Conservation (phyloP, 305 asterid species). For the Fraxinus velutina region DNA sequence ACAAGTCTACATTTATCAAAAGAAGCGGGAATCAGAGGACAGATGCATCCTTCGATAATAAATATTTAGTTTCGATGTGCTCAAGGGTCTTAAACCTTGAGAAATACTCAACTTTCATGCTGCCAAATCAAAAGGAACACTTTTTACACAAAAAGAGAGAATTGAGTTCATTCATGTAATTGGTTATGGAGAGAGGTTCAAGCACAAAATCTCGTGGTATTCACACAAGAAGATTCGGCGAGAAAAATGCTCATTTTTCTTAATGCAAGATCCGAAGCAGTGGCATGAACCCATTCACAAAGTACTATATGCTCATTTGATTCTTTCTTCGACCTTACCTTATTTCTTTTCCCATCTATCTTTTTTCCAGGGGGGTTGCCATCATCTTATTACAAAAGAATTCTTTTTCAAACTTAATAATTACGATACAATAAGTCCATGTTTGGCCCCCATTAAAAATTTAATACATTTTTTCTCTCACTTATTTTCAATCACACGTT, state of each 20-base stretch:
- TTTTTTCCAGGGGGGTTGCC: not conserved
- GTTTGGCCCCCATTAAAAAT: not conserved
- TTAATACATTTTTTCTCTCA: not conserved
- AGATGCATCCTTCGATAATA: not conserved
- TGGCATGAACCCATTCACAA: not conserved
- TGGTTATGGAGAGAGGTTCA: not conserved
- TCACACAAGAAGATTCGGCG: not conserved
- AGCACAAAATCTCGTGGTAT: not conserved
- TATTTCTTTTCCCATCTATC: not conserved
- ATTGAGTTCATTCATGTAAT: not conserved
- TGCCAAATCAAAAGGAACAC: not conserved
- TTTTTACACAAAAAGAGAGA: not conserved
- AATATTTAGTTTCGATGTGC: not conserved
- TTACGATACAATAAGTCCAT: not conserved
- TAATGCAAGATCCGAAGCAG: not conserved
- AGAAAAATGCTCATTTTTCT: not conserved
- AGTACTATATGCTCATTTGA: not conserved
- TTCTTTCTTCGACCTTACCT: not conserved
- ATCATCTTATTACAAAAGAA: not conserved
- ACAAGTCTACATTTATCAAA: not conserved
- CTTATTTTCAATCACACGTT: not conserved
- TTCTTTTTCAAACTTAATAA: not conserved
- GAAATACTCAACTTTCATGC: not conserved
- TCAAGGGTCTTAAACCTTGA: not conserved
- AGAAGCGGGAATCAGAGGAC: not conserved